Base-by-base conservation (phyloP, 495 filamentous ascomycete genomes). In the Jackrogersella multiformis region DNA sequence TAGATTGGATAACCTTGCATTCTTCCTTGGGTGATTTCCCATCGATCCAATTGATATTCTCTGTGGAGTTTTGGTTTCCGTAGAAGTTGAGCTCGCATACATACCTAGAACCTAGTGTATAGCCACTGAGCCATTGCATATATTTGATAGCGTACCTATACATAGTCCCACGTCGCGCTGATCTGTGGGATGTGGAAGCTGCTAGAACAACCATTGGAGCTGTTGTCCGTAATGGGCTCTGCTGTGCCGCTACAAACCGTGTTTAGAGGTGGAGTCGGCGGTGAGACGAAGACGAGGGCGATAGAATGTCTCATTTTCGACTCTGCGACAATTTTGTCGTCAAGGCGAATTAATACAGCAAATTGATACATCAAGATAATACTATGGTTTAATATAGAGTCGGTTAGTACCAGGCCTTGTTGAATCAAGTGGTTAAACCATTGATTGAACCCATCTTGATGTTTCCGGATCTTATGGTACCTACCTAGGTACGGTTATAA, bases 21-120 rank as follows among this genome's bases (percentile, higher is more conserved):
- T 46, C 2, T 20, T 13, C 38, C 20, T 45, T 55, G 16, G 26
- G 38, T 15, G 24, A 54, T 55, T 54, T 53, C 20, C 41, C 49
- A 21, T 38, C 51, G 7, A 49, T 63, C 41, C 30, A 56, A 45
- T 62, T 35, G n/a, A 55, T 24, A 32, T 55, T 56, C 6, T 46
- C n/a, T 20, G 34, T 21, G 30, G 39, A 30, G 30, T 15, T 13
- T 4, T 36, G 6, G 30, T 41, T 30, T 1, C 4, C 20, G 18
- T 46, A 28, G 26, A 61, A 44, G 12, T 32, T 44, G 23, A 23
- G 35, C 1, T 24, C 36, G n/a, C 45, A 44, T 6, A 6, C 34
- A 23, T 35, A 13, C n/a, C 34, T n/a, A 18, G 20, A 20, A 24
- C 30, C 28, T 30, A 30, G 8, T n/a, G n/a, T n/a, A n/a, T n/a